phyloP scores from a whole-genome alignment of 179 eudicot species.

The Spinacia oleracea region DNA sequence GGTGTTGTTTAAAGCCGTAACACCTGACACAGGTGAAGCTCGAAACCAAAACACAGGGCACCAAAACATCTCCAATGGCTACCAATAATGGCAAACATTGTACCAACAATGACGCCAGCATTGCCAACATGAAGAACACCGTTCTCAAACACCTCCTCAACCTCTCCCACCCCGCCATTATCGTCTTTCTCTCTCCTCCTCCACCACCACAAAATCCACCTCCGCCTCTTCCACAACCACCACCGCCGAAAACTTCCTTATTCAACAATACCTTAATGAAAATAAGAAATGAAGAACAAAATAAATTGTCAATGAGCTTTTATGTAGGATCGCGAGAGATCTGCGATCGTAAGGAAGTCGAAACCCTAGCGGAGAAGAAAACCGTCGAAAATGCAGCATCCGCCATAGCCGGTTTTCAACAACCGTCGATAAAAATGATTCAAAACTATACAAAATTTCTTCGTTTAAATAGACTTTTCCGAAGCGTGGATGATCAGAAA shows the following conservation, averaged over 20 bases:
- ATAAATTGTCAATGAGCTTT: background rate
- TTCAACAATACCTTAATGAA: background rate
- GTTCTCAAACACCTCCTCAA: slow-evolving; percentile 58
- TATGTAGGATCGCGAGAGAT: slow-evolving; percentile 40
- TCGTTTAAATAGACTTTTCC: background rate
- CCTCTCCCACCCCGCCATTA: slow-evolving; percentile 51
- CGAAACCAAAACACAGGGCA: slow-evolving; percentile 62
- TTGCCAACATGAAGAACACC: slow-evolving; percentile 76
- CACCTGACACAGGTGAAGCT: slow-evolving; percentile 77
- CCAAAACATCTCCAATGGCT: slow-evolving; percentile 62
- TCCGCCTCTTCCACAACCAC: background rate
- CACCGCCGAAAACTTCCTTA: background rate
- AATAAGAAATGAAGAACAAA: background rate
- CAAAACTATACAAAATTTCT: background rate
- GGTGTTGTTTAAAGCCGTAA: slow-evolving; percentile 57
- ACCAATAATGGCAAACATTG: slow-evolving; percentile 66
- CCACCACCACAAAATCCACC: background rate
- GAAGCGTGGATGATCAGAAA: background rate
- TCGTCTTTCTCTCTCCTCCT: background rate
- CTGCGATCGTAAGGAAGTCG: slow-evolving; percentile 29
- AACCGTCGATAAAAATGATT: background rate
- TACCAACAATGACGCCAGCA: slow-evolving; percentile 72
- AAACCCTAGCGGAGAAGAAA: slow-evolving; percentile 39
- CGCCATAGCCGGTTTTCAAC: slow-evolving; percentile 10
- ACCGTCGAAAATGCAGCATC: slow-evolving; percentile 11